Evolutionary conservation across 108 stramenopile species (phyloP), one percentile per base, ranked within the genome.

Genomic region (Fragilaria radians): DNA sequence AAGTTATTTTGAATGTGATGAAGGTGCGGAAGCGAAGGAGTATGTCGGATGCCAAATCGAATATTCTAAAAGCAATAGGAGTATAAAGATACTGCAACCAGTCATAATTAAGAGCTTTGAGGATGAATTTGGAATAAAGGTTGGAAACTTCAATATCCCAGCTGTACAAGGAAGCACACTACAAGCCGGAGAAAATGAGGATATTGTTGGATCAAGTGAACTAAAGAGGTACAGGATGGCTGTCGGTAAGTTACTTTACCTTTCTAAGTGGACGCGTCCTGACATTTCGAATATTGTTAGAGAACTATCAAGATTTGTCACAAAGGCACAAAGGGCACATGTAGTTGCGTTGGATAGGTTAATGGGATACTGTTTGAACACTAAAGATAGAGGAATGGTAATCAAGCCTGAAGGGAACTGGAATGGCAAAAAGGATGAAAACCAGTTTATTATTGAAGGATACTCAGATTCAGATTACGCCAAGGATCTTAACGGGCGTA

Each of bases 41-140:
- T 74, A 79, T 51, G 73, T 79, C 11, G 73, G 78, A 3, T 60
- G 62, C 51, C 62, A 74, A 28, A 56, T 74, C 5, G 65, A 70
- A 18, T 48, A 54, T 22, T 25, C 22, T 21, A 23, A 48, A 17
- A 32, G 25, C 0, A 28, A 21, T 21, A 26, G 56, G 19, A 17
- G 18, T 3, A 14, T 76, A 22, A 61, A 61, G 29, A 23, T 80
- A 11, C 65, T 64, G 7, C 78, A 80, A 63, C 70, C 74, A 45
- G 78, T 80, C 1, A 23, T 72, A 19, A 36, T 80, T 0, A 70
- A 80, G 25, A 72, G 63, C 9, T 58, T 71, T n/a, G n/a, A n/a
- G n/a, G n/a, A n/a, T n/a, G n/a, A n/a, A n/a, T n/a, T n/a, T n/a
- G n/a, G n/a, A n/a, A 11, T 45, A 42, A n/a, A n/a, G n/a, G n/a